Evolutionary conservation across 768 basidiomycete genomes (phyloP), one percentile per base, ranked within the genome.

Genomic region (Dentipellis sp.): DNA sequence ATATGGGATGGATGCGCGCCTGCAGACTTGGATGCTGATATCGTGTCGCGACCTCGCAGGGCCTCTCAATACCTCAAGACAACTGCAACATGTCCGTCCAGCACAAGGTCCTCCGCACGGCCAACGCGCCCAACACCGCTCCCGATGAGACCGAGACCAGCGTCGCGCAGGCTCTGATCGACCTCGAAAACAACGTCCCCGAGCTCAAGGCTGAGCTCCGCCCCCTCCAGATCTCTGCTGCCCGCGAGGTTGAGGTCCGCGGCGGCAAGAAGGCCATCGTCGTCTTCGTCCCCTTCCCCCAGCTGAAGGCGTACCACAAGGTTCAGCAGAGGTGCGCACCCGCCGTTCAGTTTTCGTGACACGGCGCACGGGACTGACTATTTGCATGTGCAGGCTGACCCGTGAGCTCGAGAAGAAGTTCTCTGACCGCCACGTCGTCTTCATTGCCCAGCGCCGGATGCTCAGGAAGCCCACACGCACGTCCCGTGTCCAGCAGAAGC

Each of bases 391-490:
- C 68, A 98, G 95, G 73, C 88, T 98, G 69, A 97, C 95, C 59
- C 88, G 95, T 54, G 95, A 98, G 72, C 83, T 99, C 68, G 97
- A 99, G 84, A 99, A 99, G 84, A 99, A 99, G 77, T 97, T 99
- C 78, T 92, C 97, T 48, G 97, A 98, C 78, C 86, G 94, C 71
- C 94, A 98, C 75, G 93, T 99, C 71, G 91, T 99, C 57, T 98
- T 99, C 72, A 84, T 98, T 71, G 97, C 91, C 55, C 97, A 99
- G 77, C 93, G 97, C 72, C 86, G 95, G 69, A 94, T 97, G 86
- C 80, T 98, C 72, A 90, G 88, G 78, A 97, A 94, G 75, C 94
- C 94, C 56, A 94, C 93, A 63, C 92, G 94, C 62, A 90, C 81
- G 68, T 91, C 93, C 56, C 88, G 90, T 64, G 86, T 91, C 65